phyloP scores from a whole-genome alignment of 2,329 filamentous ascomycete genomes.

The Tolypocladium tundrense region DNA sequence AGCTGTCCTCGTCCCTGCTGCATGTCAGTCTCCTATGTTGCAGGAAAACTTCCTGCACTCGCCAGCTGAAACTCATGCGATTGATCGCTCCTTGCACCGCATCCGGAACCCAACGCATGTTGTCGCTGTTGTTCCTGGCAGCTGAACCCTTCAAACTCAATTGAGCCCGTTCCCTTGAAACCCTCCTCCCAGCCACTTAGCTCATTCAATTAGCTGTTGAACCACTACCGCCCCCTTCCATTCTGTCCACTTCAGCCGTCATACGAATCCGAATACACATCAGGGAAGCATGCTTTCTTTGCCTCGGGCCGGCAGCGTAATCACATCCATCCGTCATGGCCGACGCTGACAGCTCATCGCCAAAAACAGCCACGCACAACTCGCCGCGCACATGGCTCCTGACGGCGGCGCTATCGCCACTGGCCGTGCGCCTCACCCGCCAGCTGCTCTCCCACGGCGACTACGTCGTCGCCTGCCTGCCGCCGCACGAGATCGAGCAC shows the following conservation, averaged over 20 bases:
- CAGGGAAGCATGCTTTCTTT: background rate
- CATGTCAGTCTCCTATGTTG: background rate
- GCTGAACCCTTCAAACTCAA: background rate
- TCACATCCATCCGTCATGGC: constrained; percentile 12
- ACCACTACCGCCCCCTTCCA: background rate
- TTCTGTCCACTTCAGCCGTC: background rate
- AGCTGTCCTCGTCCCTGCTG: background rate
- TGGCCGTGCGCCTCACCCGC: constrained; percentile 72
- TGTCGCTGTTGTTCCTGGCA: background rate
- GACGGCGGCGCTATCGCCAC: constrained; percentile 74
- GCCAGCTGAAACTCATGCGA: background rate
- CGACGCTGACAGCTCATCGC: constrained; percentile 14
- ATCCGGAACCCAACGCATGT: background rate
- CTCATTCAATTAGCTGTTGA: background rate
- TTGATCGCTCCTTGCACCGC: background rate
- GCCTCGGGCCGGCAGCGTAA: too few relatives aligned
- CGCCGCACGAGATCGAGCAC: constrained; percentile 68
- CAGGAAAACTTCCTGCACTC: background rate
- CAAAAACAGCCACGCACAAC: constrained; percentile 49
- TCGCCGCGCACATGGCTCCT: constrained; percentile 87
- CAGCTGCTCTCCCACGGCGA: constrained; percentile 85
- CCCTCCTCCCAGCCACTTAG: background rate
- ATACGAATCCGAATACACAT: background rate
- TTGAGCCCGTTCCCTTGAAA: background rate
- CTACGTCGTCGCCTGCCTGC: constrained; percentile 75